These are phyloP conservation scores for Macrocybe gigantea DNA, from an alignment of 768 basidiomycete species.

Conservation along the genomic window DNA sequence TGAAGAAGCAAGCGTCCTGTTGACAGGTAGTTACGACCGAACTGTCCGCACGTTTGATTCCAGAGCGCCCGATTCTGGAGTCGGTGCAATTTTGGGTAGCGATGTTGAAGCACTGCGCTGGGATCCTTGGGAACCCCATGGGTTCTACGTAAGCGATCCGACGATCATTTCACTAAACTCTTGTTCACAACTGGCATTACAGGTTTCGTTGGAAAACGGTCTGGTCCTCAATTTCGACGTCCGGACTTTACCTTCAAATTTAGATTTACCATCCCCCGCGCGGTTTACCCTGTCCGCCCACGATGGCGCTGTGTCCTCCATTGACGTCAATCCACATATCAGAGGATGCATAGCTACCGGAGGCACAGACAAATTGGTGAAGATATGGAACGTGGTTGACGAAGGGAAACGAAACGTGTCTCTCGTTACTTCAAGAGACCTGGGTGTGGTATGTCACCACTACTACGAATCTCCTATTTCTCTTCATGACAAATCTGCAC, in stretches of 20 bases:
- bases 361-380: slow-evolving; percentile 91
- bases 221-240: slow-evolving; percentile 90
- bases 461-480: too few species aligned
- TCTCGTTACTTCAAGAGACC: slow-evolving; percentile 80
- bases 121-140: slow-evolving; percentile 91
- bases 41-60: slow-evolving; percentile 95
- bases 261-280: slow-evolving; percentile 58
- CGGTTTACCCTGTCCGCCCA: slow-evolving; percentile 92
- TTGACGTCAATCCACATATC: slow-evolving; percentile 89
- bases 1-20: slow-evolving; percentile 78
- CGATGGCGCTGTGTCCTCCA: slow-evolving; percentile 80
- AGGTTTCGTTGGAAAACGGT: slow-evolving; percentile 96
- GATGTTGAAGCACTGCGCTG: slow-evolving; percentile 93
- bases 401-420: slow-evolving; percentile 73
- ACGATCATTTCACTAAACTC: not conserved
- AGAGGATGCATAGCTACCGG: slow-evolving; percentile 91
- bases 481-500: not conserved
- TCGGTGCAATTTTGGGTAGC: slow-evolving; percentile 81
- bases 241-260: slow-evolving; percentile 68
- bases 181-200: slow-evolving; percentile 2
- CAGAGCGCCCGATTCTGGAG: slow-evolving; percentile 71
- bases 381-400: slow-evolving; percentile 89
- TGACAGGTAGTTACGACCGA: slow-evolving; percentile 93
- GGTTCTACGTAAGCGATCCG: slow-evolving; percentile 68
- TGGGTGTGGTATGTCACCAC: slow-evolving; percentile 70